phyloP scores from a whole-genome alignment of 371 early-diverging fungal genomes.

The Rhizopus delemar region DNA sequence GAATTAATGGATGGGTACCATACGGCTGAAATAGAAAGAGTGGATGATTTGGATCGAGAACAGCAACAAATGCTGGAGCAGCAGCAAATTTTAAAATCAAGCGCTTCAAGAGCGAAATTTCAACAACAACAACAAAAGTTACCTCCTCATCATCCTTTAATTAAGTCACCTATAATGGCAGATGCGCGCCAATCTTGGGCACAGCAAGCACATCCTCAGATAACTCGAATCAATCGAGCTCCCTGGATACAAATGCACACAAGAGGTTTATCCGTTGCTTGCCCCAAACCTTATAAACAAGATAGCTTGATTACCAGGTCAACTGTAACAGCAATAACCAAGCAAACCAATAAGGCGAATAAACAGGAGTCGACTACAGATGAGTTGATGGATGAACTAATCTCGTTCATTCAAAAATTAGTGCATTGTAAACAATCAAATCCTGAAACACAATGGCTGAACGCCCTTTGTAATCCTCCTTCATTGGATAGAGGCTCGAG shows the following conservation, averaged over 20 bases:
- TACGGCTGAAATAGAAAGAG: slow-evolving; percentile 43
- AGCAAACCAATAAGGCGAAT: not conserved
- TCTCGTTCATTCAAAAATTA: slow-evolving; percentile 20
- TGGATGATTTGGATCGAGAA: slow-evolving; percentile 46
- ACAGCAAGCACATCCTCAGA: slow-evolving; percentile 37
- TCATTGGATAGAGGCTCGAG: slow-evolving; percentile 13
- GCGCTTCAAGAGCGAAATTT: slow-evolving; percentile 20
- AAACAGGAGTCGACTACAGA: slow-evolving; percentile 25
- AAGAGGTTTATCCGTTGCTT: slow-evolving; percentile 20
- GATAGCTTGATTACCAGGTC: too few species aligned
- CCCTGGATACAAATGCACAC: slow-evolving; percentile 39
- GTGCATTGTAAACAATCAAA: slow-evolving; percentile 1
- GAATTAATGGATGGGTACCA: slow-evolving; percentile 38
- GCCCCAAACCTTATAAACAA: slow-evolving; percentile 8
- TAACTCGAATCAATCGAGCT: slow-evolving; percentile 19
- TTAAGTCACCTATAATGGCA: not conserved
- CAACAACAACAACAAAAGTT: slow-evolving; percentile 11
- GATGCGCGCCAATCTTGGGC: slow-evolving; percentile 34
- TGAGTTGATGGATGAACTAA: slow-evolving; percentile 26
- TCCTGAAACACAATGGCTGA: slow-evolving; percentile 17
- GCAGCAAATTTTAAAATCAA: slow-evolving; percentile 27
- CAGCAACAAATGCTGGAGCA: slow-evolving; percentile 28
- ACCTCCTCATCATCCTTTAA: not conserved
- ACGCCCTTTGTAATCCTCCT: slow-evolving; percentile 28
- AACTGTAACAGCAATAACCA: too few species aligned